These are phyloP conservation scores for Metschnikowia corniflorae DNA, from an alignment of 805 yeast genomes.

Conservation along the genomic window DNA sequence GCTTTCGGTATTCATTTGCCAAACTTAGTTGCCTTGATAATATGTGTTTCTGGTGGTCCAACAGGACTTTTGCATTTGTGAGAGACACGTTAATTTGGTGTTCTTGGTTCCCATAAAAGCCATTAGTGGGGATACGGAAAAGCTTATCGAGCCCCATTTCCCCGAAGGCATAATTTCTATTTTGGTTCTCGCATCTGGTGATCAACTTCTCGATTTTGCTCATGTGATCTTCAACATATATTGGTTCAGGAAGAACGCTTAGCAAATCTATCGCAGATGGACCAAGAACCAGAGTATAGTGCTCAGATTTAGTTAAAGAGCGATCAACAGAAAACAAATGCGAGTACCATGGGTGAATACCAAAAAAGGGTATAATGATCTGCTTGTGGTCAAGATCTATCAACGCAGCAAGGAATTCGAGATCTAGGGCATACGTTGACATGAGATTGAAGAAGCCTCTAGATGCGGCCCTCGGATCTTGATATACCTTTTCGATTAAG, in stretches of 20 bases:
- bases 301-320: constrained; percentile 39
- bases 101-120: constrained; percentile 45
- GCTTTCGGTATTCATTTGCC: constrained; percentile 46
- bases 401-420: constrained; percentile 24
- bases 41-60: constrained; percentile 63
- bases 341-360: constrained; percentile 91
- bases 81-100: constrained; percentile 25
- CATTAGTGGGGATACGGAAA: constrained; percentile 62
- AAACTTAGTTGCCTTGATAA: constrained; percentile 49
- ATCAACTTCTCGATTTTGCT: constrained; percentile 24
- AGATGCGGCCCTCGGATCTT: constrained; percentile 4
- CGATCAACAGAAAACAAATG: constrained; percentile 50
- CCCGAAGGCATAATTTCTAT: constrained; percentile 52
- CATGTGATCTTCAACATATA: constrained; percentile 36
- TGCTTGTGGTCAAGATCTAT: constrained; percentile 12
- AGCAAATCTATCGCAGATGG: constrained; percentile 42
- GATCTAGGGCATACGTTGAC: constrained; percentile 37
- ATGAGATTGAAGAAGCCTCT: constrained; percentile 27
- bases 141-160: constrained; percentile 88
- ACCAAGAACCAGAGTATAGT: constrained; percentile 53
- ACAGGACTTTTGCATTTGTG: constrained; percentile 47
- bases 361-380: constrained; percentile 48
- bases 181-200: constrained; percentile 11
- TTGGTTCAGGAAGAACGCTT: constrained; percentile 59
- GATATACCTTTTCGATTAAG: constrained; percentile 5